phyloP scores from a whole-genome alignment of 2,329 filamentous ascomycete genomes.

The Colletotrichum limetticola region DNA sequence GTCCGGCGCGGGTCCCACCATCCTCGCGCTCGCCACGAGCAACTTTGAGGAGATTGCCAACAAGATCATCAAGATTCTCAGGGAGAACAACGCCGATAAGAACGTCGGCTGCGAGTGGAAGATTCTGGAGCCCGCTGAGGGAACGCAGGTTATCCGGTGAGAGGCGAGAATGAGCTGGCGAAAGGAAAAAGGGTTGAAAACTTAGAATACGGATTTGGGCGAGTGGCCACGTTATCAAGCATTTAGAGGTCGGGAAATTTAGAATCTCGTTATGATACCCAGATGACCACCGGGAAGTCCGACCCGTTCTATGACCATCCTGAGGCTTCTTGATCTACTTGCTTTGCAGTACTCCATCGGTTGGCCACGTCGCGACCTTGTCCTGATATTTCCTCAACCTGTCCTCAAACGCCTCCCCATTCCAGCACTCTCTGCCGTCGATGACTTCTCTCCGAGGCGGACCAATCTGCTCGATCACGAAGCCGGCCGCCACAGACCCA shows the following conservation, averaged over 20 bases:
- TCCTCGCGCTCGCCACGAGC: conserved; percentile 88
- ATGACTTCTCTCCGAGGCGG: conserved; percentile 5
- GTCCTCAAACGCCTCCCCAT: conserved; percentile 14
- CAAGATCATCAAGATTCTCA: conserved; percentile 80
- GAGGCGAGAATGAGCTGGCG: background rate
- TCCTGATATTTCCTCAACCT: conserved; percentile 5
- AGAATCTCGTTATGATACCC: conserved; percentile 6
- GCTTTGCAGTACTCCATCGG: background rate
- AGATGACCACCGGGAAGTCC: background rate
- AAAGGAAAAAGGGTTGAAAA: background rate
- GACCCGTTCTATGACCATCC: background rate
- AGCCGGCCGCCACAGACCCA: conserved; percentile 28
- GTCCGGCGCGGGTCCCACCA: conserved; percentile 94
- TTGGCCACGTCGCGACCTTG: background rate
- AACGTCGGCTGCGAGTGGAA: conserved; percentile 87
- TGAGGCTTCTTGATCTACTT: no score
- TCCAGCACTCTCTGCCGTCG: conserved; percentile 14
- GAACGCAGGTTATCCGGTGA: conserved; percentile 58
- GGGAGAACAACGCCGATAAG: conserved; percentile 64
- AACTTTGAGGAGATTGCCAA: conserved; percentile 90
- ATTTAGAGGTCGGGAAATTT: background rate
- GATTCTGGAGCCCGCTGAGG: conserved; percentile 87
- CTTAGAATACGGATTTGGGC: background rate
- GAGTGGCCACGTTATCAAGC: background rate
- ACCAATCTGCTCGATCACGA: conserved; percentile 22